These are phyloP conservation scores for Trichoderma sp. DNA, from an alignment of 2,329 filamentous ascomycete species.

Conservation along the genomic window DNA sequence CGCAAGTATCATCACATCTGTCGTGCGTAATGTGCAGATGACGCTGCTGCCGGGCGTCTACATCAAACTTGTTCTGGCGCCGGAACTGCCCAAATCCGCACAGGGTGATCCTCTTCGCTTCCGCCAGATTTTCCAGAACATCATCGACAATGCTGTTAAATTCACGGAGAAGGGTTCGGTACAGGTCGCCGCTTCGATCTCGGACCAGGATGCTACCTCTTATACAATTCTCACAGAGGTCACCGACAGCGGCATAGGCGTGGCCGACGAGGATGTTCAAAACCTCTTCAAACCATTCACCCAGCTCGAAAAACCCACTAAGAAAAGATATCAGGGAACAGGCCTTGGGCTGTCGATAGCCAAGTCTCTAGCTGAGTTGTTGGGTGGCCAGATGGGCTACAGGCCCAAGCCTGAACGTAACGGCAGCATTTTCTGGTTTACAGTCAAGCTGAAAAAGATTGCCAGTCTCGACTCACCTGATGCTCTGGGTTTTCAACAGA, in stretches of 20 bases:
- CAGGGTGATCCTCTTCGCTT: constrained; percentile 59
- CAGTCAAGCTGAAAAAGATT: constrained; percentile 40
- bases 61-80: constrained; percentile 44
- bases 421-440: constrained; percentile 55
- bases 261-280: constrained; percentile 43
- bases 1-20: constrained; percentile 44
- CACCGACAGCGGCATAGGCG: constrained; percentile 54
- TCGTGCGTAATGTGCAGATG: constrained; percentile 50
- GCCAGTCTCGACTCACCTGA: constrained; percentile 31
- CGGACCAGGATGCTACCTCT: constrained; percentile 40
- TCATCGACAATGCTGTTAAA: constrained; percentile 60
- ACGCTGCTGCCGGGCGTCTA: constrained; percentile 46
- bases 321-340: constrained; percentile 54
- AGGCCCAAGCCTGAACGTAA: constrained; percentile 43
- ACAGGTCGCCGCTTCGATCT: constrained; percentile 41
- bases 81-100: constrained; percentile 47
- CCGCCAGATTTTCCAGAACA: constrained; percentile 61
- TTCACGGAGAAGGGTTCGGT: constrained; percentile 59
- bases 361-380: constrained; percentile 54
- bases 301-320: constrained; percentile 53
- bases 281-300: constrained; percentile 56
- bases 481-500: constrained; percentile 27
- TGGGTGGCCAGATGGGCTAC: constrained; percentile 49
- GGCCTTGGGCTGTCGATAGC: constrained; percentile 58
- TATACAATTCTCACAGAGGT: constrained; percentile 53